phyloP scores from a whole-genome alignment of 305 asterid genomes.

The Euphrasia arctica region DNA sequence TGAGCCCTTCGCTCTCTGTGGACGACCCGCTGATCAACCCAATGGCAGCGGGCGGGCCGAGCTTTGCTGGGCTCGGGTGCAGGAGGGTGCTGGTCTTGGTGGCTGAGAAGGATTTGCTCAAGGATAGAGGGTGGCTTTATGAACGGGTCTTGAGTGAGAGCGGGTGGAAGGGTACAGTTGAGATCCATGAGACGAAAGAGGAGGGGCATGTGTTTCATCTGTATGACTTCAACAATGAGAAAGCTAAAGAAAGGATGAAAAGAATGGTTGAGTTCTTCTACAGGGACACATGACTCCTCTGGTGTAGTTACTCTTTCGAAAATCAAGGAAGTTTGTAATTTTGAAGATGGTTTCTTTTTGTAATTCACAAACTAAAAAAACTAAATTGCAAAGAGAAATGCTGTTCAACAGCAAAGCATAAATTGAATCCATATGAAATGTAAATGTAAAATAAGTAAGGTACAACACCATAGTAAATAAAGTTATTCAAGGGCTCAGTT shows the following conservation, averaged over 20 bases:
- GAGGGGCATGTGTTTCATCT: conserved; percentile 44
- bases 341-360: neutral
- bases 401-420: too few relatives aligned
- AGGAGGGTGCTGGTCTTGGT: conserved; percentile 34
- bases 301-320: neutral
- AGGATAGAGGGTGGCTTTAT: conserved; percentile 43
- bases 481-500: too few relatives aligned
- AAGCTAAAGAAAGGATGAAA: conserved; percentile 38
- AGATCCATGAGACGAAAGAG: conserved; percentile 42
- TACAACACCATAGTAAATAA: too few relatives aligned
- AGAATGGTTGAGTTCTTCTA: conserved; percentile 43
- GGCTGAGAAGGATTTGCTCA: conserved; percentile 49
- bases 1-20: conserved; percentile 28
- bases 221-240: conserved; percentile 22
- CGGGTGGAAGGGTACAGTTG: conserved; percentile 47
- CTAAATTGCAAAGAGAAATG: neutral
- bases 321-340: neutral
- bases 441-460: conserved; percentile 17
- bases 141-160: conserved; percentile 33
- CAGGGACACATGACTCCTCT: conserved; percentile 27
- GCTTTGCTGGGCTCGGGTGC: conserved; percentile 35
- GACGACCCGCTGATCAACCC: conserved; percentile 44
- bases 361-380: neutral
- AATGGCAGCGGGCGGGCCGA: conserved; percentile 22
- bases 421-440: conserved; percentile 6